Base-by-base conservation (phyloP, 2,329 filamentous ascomycete species). In the Onygena corvina region DNA sequence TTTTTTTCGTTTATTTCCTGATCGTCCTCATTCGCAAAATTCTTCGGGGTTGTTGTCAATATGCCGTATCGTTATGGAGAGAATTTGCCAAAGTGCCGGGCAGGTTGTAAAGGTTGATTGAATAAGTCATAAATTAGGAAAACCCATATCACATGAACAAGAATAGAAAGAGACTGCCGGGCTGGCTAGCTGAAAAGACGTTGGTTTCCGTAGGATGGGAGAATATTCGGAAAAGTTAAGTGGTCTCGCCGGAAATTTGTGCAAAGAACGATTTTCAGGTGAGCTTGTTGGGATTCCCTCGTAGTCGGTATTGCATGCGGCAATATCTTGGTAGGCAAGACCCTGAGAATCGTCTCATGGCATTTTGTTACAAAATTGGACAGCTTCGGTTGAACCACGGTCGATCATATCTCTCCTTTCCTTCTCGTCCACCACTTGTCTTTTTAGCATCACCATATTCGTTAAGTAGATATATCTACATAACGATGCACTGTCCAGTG, bases 401-500 rank as follows among this genome's bases (percentile, higher is more conserved):
- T 27, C 11, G 25, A 11, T n/a, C 18, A 5, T n/a, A 20, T n/a
- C 21, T 12, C 27, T 11, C 18, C 42, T 16, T 11, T 27, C 27
- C 42, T 21, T 46, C 16, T 12, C 18, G 18, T 31, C 11, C 42
- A 33, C 20, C 27, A n/a, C 20, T 33, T 31, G 7, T 31, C 7
- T n/a, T 27, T n/a, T 33, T 27, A 46, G 4, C 42, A 46, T 46
- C 7, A 21, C 18, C 27, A 33, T 23, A 11, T 2, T 9, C 14
- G 30, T 46, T 18, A 42, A 46, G 49, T 52, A 52, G 53, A 53
- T n/a, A 35, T 18, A 21, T 52, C 50, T 53, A 55, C 53, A 55
- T 55, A 20, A 55, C 53, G 46, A 53, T 48, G 29, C 53, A 55
- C 18, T 55, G 53, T 40, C 47, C 53, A n/a, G 40, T 48, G 46